These are phyloP conservation scores for Tetratostichococcus sp. DNA, from an alignment of 139 green algal species.

Conservation along the genomic window DNA sequence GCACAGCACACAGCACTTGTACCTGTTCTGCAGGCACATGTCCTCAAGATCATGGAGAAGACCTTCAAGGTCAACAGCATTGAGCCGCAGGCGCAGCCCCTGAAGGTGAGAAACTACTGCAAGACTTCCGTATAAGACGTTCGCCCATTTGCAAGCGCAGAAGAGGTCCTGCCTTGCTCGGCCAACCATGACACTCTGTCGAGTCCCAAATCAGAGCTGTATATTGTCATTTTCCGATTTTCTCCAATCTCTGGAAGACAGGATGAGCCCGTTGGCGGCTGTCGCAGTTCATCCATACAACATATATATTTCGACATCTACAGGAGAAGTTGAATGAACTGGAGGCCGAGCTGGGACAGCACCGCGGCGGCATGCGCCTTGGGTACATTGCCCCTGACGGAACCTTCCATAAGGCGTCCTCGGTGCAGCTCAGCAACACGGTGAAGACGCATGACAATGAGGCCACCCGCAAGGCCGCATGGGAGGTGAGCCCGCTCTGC, in stretches of 20 bases:
- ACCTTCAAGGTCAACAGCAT: slow-evolving; percentile 70
- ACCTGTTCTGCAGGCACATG: slow-evolving; percentile 43
- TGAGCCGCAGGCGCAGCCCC: slow-evolving; percentile 35
- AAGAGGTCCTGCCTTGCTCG: too few relatives aligned
- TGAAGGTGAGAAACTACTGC: slow-evolving; percentile 36
- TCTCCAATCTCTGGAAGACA: too few relatives aligned
- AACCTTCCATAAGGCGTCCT: slow-evolving; percentile 36
- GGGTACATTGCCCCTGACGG: slow-evolving; percentile 51
- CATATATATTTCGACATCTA: too few relatives aligned
- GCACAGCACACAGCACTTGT: too few relatives aligned
- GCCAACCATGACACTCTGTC: too few relatives aligned
- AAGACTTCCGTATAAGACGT: too few relatives aligned
- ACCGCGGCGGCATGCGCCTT: slow-evolving; percentile 60
- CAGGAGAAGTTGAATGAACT: slow-evolving; percentile 57
- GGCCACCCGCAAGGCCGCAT: slow-evolving; percentile 54
- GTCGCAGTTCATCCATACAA: too few relatives aligned
- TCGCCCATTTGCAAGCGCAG: too few relatives aligned
- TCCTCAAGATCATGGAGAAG: slow-evolving; percentile 62
- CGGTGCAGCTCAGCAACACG: slow-evolving; percentile 67
- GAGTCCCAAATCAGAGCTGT: too few relatives aligned
- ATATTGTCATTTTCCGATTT: too few relatives aligned
- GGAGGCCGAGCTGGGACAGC: slow-evolving; percentile 52
- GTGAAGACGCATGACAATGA: slow-evolving; percentile 65
- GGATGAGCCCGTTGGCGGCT: too few relatives aligned
- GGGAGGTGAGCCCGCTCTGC: slow-evolving; percentile 35